Evolutionary conservation across 495 filamentous ascomycete genomes (phyloP).

Genomic region (Penicillium daleae): DNA sequence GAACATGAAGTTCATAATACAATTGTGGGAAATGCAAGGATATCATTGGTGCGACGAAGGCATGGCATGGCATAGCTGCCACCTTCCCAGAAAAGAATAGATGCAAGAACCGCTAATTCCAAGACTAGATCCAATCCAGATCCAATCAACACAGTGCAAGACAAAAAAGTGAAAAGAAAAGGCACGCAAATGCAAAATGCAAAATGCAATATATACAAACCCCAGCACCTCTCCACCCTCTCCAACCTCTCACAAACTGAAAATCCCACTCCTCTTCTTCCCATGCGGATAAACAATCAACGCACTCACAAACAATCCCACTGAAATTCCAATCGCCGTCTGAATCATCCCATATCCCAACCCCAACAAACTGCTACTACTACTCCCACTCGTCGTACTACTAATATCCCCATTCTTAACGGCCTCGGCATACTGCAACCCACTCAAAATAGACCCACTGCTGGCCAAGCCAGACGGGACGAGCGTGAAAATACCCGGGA

Average conservation of each 20-base stretch:
- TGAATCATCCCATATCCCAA: conserved; percentile 78
- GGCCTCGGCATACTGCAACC: conserved; percentile 73
- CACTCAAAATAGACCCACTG: conserved; percentile 76
- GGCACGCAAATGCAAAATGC: neutral
- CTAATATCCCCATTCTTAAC: conserved; percentile 45
- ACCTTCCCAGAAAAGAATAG: too few species aligned
- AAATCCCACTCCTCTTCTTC: conserved; percentile 81
- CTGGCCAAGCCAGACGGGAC: conserved; percentile 86
- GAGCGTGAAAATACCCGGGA: conserved; percentile 92
- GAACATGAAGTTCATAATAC: too few species aligned
- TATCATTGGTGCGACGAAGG: neutral
- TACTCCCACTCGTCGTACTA: conserved; percentile 10
- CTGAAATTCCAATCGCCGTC: conserved; percentile 85
- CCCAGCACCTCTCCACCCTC: too few species aligned
- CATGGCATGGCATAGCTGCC: too few species aligned
- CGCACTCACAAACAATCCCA: conserved; percentile 80
- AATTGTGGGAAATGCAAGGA: neutral
- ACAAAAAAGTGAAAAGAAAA: neutral
- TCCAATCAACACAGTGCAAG: too few species aligned
- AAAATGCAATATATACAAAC: neutral
- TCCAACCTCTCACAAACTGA: conserved; percentile 62
- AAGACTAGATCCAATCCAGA: too few species aligned
- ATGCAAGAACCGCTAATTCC: too few species aligned
- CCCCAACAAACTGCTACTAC: conserved; percentile 26
- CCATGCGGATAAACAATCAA: conserved; percentile 81